Base-by-base conservation (phyloP, 2,329 filamentous ascomycete species). In the Ilyonectria sp. region DNA sequence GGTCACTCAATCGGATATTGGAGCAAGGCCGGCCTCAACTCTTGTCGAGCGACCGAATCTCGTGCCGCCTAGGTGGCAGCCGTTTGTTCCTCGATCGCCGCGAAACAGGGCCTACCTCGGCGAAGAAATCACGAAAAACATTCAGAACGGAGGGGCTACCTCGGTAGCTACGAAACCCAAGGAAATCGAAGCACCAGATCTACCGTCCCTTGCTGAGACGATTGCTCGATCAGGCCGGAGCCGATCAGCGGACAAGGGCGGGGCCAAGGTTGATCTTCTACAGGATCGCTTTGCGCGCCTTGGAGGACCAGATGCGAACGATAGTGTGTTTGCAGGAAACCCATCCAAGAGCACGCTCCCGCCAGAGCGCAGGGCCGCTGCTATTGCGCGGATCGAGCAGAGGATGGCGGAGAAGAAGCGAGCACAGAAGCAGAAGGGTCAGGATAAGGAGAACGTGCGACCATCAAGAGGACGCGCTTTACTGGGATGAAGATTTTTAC, bases 301-400 rank as follows among this genome's bases (percentile, higher is more conserved):
- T 1, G 85, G 84, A 7, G 82, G 78, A 1, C 77, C 81, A 5
- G 79, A 82, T 7, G 57, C 69, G 23, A 78, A 81, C 33, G 74
- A 75, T 55, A 74, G 70, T 63, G 70, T 81, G 31, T 76, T 79
- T 58, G 68, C 79, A 31, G 80, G 76, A 23, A 84, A 84, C 57
- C 77, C 80, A 6, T 81, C 84, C 5, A 83, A 82, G 65, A 82
- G 82, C 23, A 79, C 78, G 2, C 74, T 90, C 13, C 82, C 87
- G 9, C 83, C 86, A 4, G 85, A 87, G 57, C 82, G 88, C 37
- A 82, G 83, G 52, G 85, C 86, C 7, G 87, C 87, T 1, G 88
- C 87, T 11, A 81, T 88, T 58, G 88, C 87, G 47, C 80, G 87
- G 8, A 83, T 90, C 15, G 85, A 89, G 76, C 82, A 84, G 76